phyloP scores from a whole-genome alignment of 169 alveolate species.

The Cryptosporidium andersoni region DNA sequence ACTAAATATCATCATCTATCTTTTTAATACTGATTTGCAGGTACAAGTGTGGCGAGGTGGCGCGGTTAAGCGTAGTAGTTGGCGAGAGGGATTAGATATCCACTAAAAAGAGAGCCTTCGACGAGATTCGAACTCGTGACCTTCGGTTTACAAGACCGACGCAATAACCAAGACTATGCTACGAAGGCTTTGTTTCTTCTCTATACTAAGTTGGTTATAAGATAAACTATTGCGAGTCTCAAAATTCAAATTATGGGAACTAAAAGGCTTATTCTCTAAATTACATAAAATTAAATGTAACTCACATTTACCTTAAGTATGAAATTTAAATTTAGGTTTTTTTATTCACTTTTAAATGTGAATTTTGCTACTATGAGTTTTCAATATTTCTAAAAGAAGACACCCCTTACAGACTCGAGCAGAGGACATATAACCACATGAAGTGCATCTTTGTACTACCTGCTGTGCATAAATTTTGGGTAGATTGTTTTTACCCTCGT shows the following conservation, averaged over 20 bases:
- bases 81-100: neutral
- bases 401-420: constrained; percentile 57
- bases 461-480: neutral
- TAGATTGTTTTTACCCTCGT: too few species aligned
- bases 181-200: constrained; percentile 34
- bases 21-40: neutral
- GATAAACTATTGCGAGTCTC: constrained; percentile 12
- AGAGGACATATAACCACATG: constrained; percentile 59
- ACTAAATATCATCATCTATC: neutral
- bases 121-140: constrained; percentile 74
- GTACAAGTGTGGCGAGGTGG: neutral
- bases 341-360: constrained; percentile 38
- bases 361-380: constrained; percentile 10
- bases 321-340: neutral
- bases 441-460: constrained; percentile 38
- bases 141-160: constrained; percentile 74
- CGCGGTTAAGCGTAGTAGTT: neutral
- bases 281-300: neutral
- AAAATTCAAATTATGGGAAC: neutral
- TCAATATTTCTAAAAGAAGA: constrained; percentile 20
- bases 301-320: neutral
- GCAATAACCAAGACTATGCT: constrained; percentile 73
- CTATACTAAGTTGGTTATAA: constrained; percentile 20
- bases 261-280: neutral
- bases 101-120: constrained; percentile 43